phyloP scores from a whole-genome alignment of 2,329 filamentous ascomycete genomes.

The Seiridium unicorne region DNA sequence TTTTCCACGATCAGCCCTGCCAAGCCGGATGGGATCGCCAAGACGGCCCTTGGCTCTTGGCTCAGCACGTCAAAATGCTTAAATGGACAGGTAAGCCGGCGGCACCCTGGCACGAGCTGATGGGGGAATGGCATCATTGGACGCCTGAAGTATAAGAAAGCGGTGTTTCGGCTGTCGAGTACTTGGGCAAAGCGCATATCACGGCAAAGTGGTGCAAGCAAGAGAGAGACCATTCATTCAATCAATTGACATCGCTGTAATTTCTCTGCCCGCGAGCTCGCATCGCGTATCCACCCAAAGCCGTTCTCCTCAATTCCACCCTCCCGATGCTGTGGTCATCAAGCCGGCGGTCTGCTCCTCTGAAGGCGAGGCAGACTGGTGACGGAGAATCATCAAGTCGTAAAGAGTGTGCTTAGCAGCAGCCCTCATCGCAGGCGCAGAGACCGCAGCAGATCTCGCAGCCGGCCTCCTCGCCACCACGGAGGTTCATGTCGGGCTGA shows the following conservation, averaged over 20 bases:
- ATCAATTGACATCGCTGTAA: slow-evolving; percentile 3
- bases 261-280: not conserved
- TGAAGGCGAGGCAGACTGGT: too few species aligned
- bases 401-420: slow-evolving; percentile 31
- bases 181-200: not conserved
- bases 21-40: slow-evolving; percentile 24
- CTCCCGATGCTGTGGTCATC: not conserved
- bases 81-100: slow-evolving; percentile 12
- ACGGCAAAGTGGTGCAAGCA: not conserved
- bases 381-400: not conserved
- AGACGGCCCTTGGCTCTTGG: slow-evolving; percentile 16
- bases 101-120: not conserved
- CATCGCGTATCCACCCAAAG: not conserved
- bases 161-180: not conserved
- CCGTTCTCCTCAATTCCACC: not conserved
- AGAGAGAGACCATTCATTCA: not conserved
- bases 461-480: slow-evolving; percentile 44
- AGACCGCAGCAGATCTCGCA: slow-evolving; percentile 46
- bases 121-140: not conserved
- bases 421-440: slow-evolving; percentile 41
- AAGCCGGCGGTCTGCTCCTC: not conserved
- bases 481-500: slow-evolving; percentile 40
- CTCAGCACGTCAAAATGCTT: slow-evolving; percentile 21
- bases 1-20: not conserved
- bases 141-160: not conserved